Evolutionary conservation across 495 filamentous ascomycete species (phyloP), one percentile per base, ranked within the genome.

Genomic region (Penicillium taxi): DNA sequence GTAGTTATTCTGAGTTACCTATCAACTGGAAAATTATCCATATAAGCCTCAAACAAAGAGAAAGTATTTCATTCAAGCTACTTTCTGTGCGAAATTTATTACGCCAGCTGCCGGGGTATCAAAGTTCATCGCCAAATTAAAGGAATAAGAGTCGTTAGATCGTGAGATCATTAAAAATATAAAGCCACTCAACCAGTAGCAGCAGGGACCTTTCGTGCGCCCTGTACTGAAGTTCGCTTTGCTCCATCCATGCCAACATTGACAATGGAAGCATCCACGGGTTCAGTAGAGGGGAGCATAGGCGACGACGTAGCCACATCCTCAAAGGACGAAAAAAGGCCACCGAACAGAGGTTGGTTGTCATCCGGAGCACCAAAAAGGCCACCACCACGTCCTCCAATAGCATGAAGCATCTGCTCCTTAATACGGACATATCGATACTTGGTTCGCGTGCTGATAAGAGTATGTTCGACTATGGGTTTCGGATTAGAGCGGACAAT

Each of bases 351-450:
- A 26, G 38, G 51, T 36, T 50, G 56, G 27, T 44, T 56, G 5
- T 65, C 61, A 18, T 55, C 56, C 0, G 59, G 67, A 8, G 64
- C 65, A 32, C 73, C 73, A 13, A 74, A 50, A 5, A 61, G 56
- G 11, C 61, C 61, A 9, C 69, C 70, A 5, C 62, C 53, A 17
- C 61, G 56, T 9, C 63, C 68, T 2, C 67, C 73, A 14, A 86
- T 59, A 0, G 90, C 90, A 39, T 82, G 77, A 9, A 78, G 77
- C 15, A 98, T 71, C 73, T 90, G 86, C 52, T 95, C 89, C 42
- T 86, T 86, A 55, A 96, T 80, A 9, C 91, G 80, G 22, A 90
- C 79, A 24, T 82, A 80, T 44, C 85, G 78, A 48, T 94, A 94
- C 42, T 84, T 81, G 3, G 73, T 67, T 41, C 74, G 74, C 26